Percentiles rank a stretch among this genome's conserved stretches.
These are phyloP conservation scores for Mycena olivaceomarginata DNA, from an alignment of 768 basidiomycete genomes.

Conservation along the genomic window DNA sequence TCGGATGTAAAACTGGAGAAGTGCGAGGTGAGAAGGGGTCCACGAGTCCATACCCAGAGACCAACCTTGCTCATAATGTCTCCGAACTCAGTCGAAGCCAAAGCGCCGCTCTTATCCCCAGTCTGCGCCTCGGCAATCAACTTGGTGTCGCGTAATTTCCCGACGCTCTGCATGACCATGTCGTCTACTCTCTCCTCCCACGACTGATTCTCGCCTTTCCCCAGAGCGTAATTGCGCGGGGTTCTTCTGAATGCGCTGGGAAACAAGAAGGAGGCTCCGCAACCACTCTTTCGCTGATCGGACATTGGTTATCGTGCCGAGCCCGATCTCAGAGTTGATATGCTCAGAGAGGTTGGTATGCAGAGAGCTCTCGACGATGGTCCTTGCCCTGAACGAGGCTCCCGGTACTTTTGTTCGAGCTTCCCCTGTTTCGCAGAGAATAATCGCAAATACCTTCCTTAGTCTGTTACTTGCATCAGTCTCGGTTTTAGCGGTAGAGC, in stretches of 20 bases:
- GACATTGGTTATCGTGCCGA: slow-evolving; percentile 86
- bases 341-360: slow-evolving; percentile 92
- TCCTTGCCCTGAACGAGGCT: slow-evolving; percentile 81
- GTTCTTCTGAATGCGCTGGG: slow-evolving; percentile 90
- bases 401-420: slow-evolving; percentile 82
- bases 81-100: slow-evolving; percentile 84
- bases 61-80: slow-evolving; percentile 91
- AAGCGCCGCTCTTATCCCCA: slow-evolving; percentile 56
- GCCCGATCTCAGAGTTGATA: slow-evolving; percentile 94
- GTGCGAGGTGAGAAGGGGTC: slow-evolving; percentile 27
- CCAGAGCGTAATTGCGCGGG: slow-evolving; percentile 85
- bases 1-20: slow-evolving; percentile 81
- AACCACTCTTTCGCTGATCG: slow-evolving; percentile 89
- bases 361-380: slow-evolving; percentile 89
- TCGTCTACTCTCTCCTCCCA: slow-evolving; percentile 86
- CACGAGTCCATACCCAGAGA: neutral
- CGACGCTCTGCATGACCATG: slow-evolving; percentile 81
- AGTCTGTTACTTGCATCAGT: slow-evolving; percentile 65
- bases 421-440: slow-evolving; percentile 88
- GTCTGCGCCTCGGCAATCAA: slow-evolving; percentile 71
- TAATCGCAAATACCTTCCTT: slow-evolving; percentile 88
- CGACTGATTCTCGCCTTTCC: slow-evolving; percentile 71
- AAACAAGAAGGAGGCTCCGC: slow-evolving; percentile 88
- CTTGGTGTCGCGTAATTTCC: slow-evolving; percentile 75
- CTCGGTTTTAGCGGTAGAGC: too few species aligned